phyloP scores from a whole-genome alignment of 148 eudicot species.

The Euryodendron excelsum region DNA sequence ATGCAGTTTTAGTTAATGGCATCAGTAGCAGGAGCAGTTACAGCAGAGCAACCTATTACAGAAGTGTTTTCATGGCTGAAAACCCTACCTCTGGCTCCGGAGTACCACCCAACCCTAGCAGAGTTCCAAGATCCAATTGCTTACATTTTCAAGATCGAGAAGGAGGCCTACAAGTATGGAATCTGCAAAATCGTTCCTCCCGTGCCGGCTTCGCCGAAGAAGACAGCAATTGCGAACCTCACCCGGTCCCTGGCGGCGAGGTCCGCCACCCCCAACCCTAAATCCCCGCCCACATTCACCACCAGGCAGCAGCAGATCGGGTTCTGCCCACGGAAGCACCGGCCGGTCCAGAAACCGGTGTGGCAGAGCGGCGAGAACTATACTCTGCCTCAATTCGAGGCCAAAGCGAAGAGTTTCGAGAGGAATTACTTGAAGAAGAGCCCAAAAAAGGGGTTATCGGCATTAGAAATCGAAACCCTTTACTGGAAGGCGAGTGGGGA shows the following conservation, averaged over 20 bases:
- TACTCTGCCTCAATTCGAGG: conserved; percentile 63
- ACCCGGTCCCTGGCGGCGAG: conserved; percentile 53
- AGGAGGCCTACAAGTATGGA: conserved; percentile 78
- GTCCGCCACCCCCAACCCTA: conserved; percentile 29
- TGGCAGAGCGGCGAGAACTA: conserved; percentile 92
- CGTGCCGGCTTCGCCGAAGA: conserved; percentile 50
- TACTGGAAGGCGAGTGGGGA: conserved; percentile 92
- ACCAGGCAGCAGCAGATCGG: conserved; percentile 94
- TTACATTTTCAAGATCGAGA: conserved; percentile 88
- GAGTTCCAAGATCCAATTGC: conserved; percentile 96
- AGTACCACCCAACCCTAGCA: conserved; percentile 77
- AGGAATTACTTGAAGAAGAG: conserved; percentile 49
- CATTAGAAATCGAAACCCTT: conserved; percentile 71
- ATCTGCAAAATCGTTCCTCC: conserved; percentile 98
- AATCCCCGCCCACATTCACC: conserved; percentile 55
- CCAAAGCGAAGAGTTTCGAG: conserved; percentile 76
- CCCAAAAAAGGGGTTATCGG: conserved; percentile 40
- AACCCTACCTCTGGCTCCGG: conserved; percentile 91
- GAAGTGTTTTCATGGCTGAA: conserved; percentile 88
- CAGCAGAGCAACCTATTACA: conserved; percentile 39
- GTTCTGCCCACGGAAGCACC: conserved; percentile 86
- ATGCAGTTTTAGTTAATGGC: conserved; percentile 19
- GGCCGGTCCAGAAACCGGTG: conserved; percentile 81
- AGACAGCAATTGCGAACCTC: conserved; percentile 50
- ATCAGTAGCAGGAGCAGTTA: conserved; percentile 9